These are phyloP conservation scores for Pythium graminicola DNA, from an alignment of 352 stramenopile species.

Conservation along the genomic window DNA sequence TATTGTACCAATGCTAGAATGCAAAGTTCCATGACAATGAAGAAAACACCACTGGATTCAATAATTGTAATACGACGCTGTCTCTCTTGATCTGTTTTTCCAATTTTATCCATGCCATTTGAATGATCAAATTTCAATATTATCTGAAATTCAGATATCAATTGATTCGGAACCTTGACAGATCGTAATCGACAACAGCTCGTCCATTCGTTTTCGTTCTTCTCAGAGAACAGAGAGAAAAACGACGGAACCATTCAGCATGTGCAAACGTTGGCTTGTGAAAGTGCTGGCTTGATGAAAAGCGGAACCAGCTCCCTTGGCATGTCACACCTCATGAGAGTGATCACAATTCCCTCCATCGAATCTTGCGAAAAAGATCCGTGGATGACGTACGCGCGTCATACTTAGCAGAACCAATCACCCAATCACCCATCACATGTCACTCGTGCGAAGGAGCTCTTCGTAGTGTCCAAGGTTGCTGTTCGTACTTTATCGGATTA, in stretches of 20 bases:
- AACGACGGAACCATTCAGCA: too few species aligned
- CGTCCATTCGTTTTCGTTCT: too few species aligned
- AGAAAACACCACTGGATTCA: too few species aligned
- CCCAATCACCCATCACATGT: not conserved
- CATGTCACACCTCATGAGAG: constrained; percentile 11
- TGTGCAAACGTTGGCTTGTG: not conserved
- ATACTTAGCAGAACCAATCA: not conserved
- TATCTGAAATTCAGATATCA: not conserved
- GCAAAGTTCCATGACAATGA: too few species aligned
- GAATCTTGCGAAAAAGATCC: constrained; percentile 6
- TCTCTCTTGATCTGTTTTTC: too few species aligned
- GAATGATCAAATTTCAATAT: too few species aligned
- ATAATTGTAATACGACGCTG: too few species aligned
- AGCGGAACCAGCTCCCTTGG: not conserved
- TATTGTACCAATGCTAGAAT: too few species aligned
- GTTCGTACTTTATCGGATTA: not conserved
- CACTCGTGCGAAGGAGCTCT: not conserved
- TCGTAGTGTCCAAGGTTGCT: not conserved
- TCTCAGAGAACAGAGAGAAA: too few species aligned
- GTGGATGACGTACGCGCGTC: constrained; percentile 1
- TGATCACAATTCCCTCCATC: constrained; percentile 5
- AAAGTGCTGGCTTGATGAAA: not conserved
- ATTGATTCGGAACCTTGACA: not conserved
- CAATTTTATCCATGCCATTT: too few species aligned
- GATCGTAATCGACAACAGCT: not conserved